Conservation (phyloP, 2,329 filamentous ascomycete genomes). For the Pseudocercospora macadamiae region DNA sequence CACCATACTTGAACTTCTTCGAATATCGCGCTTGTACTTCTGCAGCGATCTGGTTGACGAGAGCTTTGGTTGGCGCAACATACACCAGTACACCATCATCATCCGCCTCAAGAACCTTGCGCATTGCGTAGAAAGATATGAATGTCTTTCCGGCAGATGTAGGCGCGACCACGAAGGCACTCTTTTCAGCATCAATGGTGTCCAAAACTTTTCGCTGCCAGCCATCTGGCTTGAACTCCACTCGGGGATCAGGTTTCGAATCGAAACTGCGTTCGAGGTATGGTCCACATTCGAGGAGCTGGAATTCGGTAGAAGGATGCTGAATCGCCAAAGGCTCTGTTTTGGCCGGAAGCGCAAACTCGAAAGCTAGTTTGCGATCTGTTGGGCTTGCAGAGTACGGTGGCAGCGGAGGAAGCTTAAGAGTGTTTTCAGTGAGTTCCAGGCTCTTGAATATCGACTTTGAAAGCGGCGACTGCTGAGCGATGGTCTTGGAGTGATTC, state of each 20-base stretch:
- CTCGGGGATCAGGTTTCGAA: constrained; percentile 67
- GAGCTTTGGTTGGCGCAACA: constrained; percentile 77
- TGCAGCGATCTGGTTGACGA: constrained; percentile 82
- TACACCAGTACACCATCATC: constrained; percentile 75
- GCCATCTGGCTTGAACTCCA: constrained; percentile 72
- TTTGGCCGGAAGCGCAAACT: constrained; percentile 41
- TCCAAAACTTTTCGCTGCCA: constrained; percentile 78
- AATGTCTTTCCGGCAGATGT: constrained; percentile 83
- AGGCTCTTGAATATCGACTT: constrained; percentile 45
- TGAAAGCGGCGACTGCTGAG: constrained; percentile 43
- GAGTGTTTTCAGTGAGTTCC: constrained; percentile 42
- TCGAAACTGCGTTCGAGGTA: constrained; percentile 77
- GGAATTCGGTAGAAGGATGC: constrained; percentile 60
- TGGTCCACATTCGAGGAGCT: constrained; percentile 69
- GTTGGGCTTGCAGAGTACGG: constrained; percentile 19
- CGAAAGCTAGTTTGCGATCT: constrained; percentile 48
- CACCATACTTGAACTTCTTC: constrained; percentile 63
- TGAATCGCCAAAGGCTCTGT: constrained; percentile 35
- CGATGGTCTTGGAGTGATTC: constrained; percentile 46
- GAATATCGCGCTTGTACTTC: constrained; percentile 75
- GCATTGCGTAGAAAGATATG: constrained; percentile 84
- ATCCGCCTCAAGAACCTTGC: constrained; percentile 68
- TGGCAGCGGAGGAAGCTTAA: constrained; percentile 44
- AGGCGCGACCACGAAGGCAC: constrained; percentile 74
- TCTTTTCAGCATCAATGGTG: constrained; percentile 69